Percentiles rank a stretch among this genome's conserved stretches.
Conservation (phyloP, 768 basidiomycete genomes). For the Lactarius vividus region DNA sequence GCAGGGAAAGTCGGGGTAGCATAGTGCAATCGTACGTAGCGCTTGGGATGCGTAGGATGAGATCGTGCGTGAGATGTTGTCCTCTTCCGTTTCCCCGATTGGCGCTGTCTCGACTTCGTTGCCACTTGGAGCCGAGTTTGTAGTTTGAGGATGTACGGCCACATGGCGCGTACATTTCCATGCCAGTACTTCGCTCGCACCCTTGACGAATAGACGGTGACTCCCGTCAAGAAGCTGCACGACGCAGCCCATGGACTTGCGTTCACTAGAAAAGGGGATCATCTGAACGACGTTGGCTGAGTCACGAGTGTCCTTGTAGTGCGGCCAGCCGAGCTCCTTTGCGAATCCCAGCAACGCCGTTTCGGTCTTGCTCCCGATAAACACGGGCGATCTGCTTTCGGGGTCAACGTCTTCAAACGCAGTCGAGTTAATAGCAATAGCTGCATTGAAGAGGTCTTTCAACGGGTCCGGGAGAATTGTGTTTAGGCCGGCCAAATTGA, state of each 20-base stretch:
- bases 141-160: conserved; percentile 48
- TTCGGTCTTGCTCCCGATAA: conserved; percentile 95
- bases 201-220: conserved; percentile 81
- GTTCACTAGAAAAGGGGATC: conserved; percentile 93
- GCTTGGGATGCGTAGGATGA: conserved; percentile 98
- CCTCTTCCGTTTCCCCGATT: conserved; percentile 65
- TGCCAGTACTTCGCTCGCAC: conserved; percentile 94
- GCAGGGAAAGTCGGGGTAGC: conserved; percentile 79
- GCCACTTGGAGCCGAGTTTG: conserved; percentile 28
- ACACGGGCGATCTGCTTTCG: conserved; percentile 55
- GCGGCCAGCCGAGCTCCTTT: conserved; percentile 72
- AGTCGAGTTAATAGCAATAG: too few relatives aligned
- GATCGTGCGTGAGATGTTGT: conserved; percentile 89
- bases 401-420: conserved; percentile 83
- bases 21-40: conserved; percentile 90
- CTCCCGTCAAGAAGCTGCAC: conserved; percentile 53
- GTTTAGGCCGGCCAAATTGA: conserved; percentile 42
- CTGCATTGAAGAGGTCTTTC: conserved; percentile 69
- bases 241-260: conserved; percentile 94
- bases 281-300: conserved; percentile 66
- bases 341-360: conserved; percentile 88
- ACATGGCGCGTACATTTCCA: conserved; percentile 77
- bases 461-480: conserved; percentile 58
- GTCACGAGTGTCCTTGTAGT: conserved; percentile 67
- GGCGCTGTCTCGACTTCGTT: conserved; percentile 49